These are phyloP conservation scores for Polygonum aviculare DNA, from an alignment of 148 eudicot species.

Conservation along the genomic window DNA sequence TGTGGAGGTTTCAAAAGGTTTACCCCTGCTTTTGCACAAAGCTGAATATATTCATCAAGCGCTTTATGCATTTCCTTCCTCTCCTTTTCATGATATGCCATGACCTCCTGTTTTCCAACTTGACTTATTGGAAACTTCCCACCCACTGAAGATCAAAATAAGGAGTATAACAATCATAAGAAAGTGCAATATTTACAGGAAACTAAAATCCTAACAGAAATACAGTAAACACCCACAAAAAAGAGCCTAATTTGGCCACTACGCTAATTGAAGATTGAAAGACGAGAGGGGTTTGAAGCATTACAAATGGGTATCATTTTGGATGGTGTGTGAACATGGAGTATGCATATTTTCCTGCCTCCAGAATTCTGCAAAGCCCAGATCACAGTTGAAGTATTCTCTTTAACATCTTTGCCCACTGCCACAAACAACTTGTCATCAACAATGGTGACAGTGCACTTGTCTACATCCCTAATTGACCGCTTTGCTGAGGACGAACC, in stretches of 20 bases:
- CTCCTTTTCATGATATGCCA: constrained; percentile 31
- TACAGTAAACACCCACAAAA: background rate
- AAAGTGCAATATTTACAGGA: background rate
- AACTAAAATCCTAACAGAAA: background rate
- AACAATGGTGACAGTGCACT: background rate
- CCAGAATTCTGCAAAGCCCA: constrained; percentile 44
- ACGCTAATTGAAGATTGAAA: background rate
- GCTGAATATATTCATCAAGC: constrained; percentile 26
- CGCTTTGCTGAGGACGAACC: background rate
- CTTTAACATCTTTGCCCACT: constrained; percentile 36
- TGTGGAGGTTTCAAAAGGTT: background rate
- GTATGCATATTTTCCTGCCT: constrained; percentile 37
- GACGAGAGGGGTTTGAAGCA: constrained; percentile 3
- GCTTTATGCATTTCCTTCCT: constrained; percentile 32
- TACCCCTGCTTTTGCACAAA: constrained; percentile 47
- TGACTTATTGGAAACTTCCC: constrained; percentile 23
- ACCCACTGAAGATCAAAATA: constrained; percentile 28
- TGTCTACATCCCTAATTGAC: constrained; percentile 1
- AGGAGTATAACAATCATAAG: background rate
- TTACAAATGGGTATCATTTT: constrained; percentile 39
- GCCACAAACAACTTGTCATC: constrained; percentile 28
- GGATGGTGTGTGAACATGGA: constrained; percentile 55
- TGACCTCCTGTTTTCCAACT: constrained; percentile 26
- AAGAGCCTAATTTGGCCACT: background rate
- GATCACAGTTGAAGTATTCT: constrained; percentile 26